These are phyloP conservation scores for Anthoceros angustus DNA, from an alignment of 225 moss, liverwort and hornwort species.

Conservation along the genomic window DNA sequence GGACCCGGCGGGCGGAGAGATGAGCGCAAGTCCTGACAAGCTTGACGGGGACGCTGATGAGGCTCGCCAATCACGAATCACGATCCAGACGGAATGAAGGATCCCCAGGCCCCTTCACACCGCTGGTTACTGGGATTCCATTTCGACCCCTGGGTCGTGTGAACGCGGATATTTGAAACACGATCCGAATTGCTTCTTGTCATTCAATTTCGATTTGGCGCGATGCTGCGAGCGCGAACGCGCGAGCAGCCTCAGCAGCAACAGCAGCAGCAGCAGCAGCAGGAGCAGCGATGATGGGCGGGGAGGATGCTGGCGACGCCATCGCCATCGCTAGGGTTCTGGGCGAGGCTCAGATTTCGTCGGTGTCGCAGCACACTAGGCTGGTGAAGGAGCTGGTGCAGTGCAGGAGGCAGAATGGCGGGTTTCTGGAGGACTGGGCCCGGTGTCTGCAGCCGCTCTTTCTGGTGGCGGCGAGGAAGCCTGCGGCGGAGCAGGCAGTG, in stretches of 20 bases:
- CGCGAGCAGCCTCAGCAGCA: constrained; percentile 3
- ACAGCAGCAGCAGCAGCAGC: constrained; percentile 18
- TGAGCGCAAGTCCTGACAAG: constrained; percentile 4
- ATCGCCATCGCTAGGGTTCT: constrained; percentile 39
- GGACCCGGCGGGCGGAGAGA: not conserved
- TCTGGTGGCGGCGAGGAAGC: constrained; percentile 49
- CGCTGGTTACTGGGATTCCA: too few species aligned
- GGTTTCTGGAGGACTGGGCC: constrained; percentile 41
- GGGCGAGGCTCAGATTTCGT: constrained; percentile 44
- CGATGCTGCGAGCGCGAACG: too few species aligned
- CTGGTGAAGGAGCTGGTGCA: constrained; percentile 55
- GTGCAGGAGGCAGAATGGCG: constrained; percentile 42
- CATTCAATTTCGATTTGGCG: too few species aligned
- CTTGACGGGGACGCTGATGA: constrained; percentile 2
- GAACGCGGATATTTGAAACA: too few species aligned
- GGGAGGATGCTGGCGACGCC: constrained; percentile 29
- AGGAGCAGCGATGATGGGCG: constrained; percentile 28
- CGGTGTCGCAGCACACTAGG: constrained; percentile 40
- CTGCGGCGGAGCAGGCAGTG: constrained; percentile 54
- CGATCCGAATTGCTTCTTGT: too few species aligned
- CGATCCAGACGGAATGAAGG: too few species aligned
- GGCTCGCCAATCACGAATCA: not conserved
- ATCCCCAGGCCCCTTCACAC: too few species aligned
- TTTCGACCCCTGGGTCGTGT: too few species aligned
- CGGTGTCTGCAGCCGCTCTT: constrained; percentile 54